Conservation (phyloP, 108 stramenopile genomes). For the Cyclotella baltica region DNA sequence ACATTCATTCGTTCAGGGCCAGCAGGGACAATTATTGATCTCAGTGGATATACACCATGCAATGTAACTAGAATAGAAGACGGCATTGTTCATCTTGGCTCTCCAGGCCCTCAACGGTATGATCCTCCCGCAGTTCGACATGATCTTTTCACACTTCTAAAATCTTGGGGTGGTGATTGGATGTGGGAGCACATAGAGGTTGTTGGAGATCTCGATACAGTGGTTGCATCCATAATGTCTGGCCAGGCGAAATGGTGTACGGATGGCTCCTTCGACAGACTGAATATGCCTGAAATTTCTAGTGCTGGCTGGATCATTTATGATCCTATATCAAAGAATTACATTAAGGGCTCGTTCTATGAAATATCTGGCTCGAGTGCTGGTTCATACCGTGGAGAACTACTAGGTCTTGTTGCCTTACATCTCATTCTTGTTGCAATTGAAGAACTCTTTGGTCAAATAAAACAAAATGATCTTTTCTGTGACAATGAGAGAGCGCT, state of each 20-base stretch:
- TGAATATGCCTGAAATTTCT: background rate
- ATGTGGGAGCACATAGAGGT: slow-evolving; percentile 2
- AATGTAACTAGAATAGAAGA: background rate
- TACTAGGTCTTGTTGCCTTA: background rate
- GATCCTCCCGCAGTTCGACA: background rate
- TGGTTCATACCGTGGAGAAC: slow-evolving; percentile 2
- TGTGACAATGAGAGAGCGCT: slow-evolving; percentile 5
- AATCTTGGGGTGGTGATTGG: background rate
- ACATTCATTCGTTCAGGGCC: background rate
- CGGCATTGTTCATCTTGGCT: background rate
- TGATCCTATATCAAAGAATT: background rate
- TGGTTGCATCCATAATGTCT: background rate
- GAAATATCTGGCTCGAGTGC: background rate
- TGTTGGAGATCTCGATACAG: background rate
- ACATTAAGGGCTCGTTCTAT: background rate
- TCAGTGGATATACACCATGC: background rate
- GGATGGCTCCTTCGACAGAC: background rate
- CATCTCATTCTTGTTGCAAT: background rate
- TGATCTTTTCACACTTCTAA: background rate
- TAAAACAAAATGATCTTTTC: background rate
- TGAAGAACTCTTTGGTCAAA: background rate
- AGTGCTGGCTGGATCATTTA: slow-evolving; percentile 1
- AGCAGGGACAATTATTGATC: background rate
- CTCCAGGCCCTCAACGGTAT: background rate
- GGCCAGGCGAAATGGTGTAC: background rate